Evolutionary conservation across 2,329 filamentous ascomycete genomes (phyloP).

Genomic region (Aspergillus udagawae): DNA sequence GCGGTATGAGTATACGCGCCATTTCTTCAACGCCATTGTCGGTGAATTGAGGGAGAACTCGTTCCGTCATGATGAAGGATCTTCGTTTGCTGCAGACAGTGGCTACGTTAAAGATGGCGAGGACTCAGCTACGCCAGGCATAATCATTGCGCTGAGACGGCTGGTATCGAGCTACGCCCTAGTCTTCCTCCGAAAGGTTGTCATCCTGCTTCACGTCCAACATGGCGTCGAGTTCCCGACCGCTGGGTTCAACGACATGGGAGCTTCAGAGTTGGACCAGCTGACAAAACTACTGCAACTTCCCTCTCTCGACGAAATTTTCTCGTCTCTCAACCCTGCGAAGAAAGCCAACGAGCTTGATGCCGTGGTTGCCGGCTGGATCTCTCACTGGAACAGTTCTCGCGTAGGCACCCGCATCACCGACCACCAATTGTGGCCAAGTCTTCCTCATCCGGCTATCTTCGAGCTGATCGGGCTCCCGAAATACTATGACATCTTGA

Average conservation of each 20-base stretch:
- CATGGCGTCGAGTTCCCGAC: conserved; percentile 84
- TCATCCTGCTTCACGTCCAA: conserved; percentile 79
- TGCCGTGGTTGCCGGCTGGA: conserved; percentile 64
- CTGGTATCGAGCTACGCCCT: conserved; percentile 75
- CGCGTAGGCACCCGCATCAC: conserved; percentile 29
- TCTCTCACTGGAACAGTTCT: conserved; percentile 48
- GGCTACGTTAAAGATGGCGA: conserved; percentile 37
- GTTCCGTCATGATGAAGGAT: conserved; percentile 31
- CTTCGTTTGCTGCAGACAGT: conserved; percentile 33
- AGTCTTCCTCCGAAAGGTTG: conserved; percentile 81
- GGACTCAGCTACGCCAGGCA: conserved; percentile 28
- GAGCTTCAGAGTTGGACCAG: conserved; percentile 75
- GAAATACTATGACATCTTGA: conserved; percentile 84
- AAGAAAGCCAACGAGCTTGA: conserved; percentile 42
- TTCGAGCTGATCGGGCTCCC: conserved; percentile 92
- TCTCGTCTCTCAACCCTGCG: conserved; percentile 52
- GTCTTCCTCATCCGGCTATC: conserved; percentile 77
- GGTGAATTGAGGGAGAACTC: conserved; percentile 34
- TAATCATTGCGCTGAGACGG: conserved; percentile 32
- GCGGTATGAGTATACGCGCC: conserved; percentile 25
- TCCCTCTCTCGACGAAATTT: conserved; percentile 75
- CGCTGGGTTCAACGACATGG: conserved; percentile 58
- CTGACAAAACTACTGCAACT: conserved; percentile 72
- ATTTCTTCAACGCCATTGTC: conserved; percentile 38
- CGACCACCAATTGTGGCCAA: conserved; percentile 39